phyloP scores from a whole-genome alignment of 2,329 filamentous ascomycete genomes.

The Claviceps purpurea region DNA sequence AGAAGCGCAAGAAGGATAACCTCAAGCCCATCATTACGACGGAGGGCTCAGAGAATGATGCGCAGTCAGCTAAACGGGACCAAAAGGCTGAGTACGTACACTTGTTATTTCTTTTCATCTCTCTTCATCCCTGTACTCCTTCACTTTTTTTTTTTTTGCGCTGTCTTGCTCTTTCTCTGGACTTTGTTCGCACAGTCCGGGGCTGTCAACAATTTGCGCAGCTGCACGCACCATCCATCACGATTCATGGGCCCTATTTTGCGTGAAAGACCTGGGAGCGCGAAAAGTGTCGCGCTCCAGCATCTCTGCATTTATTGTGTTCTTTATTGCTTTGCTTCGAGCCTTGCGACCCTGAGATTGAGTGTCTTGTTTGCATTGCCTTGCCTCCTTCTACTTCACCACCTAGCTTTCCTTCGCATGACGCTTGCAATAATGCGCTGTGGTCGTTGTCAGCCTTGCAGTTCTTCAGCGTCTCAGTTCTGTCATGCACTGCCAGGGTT shows the following conservation, averaged over 20 bases:
- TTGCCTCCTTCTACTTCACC: background rate
- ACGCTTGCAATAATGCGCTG: too few species aligned
- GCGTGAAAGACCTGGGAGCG: background rate
- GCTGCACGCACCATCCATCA: background rate
- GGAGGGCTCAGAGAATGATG: conserved; percentile 23
- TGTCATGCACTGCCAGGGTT: background rate
- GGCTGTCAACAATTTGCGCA: background rate
- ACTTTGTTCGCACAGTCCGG: background rate
- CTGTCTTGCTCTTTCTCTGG: background rate
- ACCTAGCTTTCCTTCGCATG: too few species aligned
- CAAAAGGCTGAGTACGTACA: conserved; percentile 23
- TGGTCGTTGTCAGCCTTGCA: background rate
- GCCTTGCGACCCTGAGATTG: background rate
- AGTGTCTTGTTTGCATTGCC: background rate
- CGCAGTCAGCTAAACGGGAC: conserved; percentile 13
- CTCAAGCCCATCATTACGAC: conserved; percentile 67
- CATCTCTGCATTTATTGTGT: background rate
- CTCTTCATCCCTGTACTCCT: background rate
- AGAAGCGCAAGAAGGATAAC: conserved; percentile 64
- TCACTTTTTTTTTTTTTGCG: background rate
- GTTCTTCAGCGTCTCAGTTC: background rate
- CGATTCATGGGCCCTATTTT: background rate
- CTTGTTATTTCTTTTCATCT: background rate
- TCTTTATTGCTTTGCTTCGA: background rate
- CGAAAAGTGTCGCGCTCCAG: background rate